Percentiles rank a stretch among this genome's conserved stretches.
Evolutionary conservation across 768 basidiomycete genomes (phyloP).

Genomic region (Thelephora aurantiotincta): DNA sequence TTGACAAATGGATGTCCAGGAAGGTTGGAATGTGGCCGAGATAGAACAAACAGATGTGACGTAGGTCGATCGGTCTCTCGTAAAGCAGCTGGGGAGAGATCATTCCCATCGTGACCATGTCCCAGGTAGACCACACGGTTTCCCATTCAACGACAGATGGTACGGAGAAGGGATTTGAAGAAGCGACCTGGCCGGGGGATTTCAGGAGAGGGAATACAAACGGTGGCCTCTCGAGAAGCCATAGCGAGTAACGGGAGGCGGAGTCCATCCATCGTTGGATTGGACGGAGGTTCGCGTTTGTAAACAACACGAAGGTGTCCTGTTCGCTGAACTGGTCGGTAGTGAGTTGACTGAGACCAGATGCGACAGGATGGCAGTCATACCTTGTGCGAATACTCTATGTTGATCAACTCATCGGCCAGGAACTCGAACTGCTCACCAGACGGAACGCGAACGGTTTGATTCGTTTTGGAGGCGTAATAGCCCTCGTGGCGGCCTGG

Average conservation of each 20-base stretch:
- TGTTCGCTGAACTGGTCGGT: constrained; percentile 55
- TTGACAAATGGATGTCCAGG: constrained; percentile 80
- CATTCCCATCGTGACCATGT: constrained; percentile 72
- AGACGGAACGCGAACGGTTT: constrained; percentile 40
- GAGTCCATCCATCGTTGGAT: constrained; percentile 79
- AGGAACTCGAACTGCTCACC: constrained; percentile 36
- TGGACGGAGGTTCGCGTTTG: constrained; percentile 62
- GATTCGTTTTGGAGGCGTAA: constrained; percentile 50
- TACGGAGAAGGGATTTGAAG: constrained; percentile 40
- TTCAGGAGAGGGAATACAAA: constrained; percentile 60
- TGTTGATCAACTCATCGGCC: constrained; percentile 63
- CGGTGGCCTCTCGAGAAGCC: constrained; percentile 79
- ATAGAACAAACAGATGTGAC: constrained; percentile 97
- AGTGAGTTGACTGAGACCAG: background rate
- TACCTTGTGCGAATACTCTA: constrained; percentile 87
- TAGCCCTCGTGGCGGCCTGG: constrained; percentile 80
- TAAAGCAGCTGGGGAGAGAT: constrained; percentile 77
- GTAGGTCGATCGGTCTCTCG: constrained; percentile 83
- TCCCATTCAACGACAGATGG: constrained; percentile 74
- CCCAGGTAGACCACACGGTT: constrained; percentile 81
- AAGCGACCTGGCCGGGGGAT: constrained; percentile 19
- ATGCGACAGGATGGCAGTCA: constrained; percentile 3
- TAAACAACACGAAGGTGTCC: constrained; percentile 60
- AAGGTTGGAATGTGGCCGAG: constrained; percentile 89
- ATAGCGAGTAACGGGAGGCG: constrained; percentile 62